Evolutionary conservation across 2,329 filamentous ascomycete genomes (phyloP), one percentile per base, ranked within the genome.

Genomic region (Stromatinia cepivora): DNA sequence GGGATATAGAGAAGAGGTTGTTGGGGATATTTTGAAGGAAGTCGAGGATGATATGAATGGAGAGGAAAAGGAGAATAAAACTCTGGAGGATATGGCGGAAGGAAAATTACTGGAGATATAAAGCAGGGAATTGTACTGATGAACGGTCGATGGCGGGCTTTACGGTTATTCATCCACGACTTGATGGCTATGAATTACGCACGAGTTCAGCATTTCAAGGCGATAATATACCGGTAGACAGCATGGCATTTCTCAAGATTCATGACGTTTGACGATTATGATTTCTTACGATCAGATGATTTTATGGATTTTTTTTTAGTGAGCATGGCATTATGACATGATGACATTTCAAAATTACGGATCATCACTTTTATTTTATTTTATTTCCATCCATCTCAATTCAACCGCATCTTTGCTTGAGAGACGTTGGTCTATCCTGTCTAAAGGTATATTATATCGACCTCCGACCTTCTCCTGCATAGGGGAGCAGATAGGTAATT

Each of bases 1-100:
- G 50, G 50, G 61, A 28, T 64, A 64, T 52, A 17, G 61, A 64
- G 61, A 64, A n/a, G 46, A 52, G 48, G 22, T 64, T 39, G 15
- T 64, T 52, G 46, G 15, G 11, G 48, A 22, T 39, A 42, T 64
- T 25, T 52, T 64, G 22, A 63, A 28, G 31, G 46, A 50, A 28
- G 15, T 7, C 28, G n/a, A 39, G 22, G 15, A 11, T 42, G 31
- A 39, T 13, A 28, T 63, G 5, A 52, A 39, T 28, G n/a, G 46
- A 15, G 61, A 42, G n/a, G n/a, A 39, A 15, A 52, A 52, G 15
- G 46, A 8, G 9, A 53, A 52, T 28, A 17, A 42, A 39, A 10
- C 1, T 52, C 31, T 36, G 17, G 13, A 36, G 8, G 22, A 36
- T 10, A 28, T 28, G 34, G 3, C 4, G 17, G 31, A 50, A 42